Conservation (phyloP, 192 early-diverging fungal genomes). For the Podila epicladia region DNA sequence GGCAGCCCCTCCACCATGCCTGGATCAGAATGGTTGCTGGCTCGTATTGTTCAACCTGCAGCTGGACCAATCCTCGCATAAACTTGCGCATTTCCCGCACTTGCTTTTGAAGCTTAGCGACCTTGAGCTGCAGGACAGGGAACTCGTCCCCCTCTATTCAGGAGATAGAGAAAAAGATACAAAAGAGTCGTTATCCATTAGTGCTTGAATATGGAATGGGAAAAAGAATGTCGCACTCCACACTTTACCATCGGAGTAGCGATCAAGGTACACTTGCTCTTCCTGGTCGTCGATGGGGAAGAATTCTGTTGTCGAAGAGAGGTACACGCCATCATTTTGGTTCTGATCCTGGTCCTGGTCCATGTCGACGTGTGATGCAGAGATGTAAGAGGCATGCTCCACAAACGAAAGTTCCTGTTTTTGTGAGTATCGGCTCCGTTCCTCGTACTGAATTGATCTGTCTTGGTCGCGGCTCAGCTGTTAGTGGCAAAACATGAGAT, state of each 20-base stretch:
- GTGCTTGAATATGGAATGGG: neutral
- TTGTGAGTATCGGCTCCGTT: constrained; percentile 11
- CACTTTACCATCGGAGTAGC: constrained; percentile 40
- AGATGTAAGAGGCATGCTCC: constrained; percentile 28
- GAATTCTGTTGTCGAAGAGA: constrained; percentile 44
- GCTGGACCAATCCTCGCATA: constrained; percentile 42
- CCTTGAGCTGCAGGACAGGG: constrained; percentile 36
- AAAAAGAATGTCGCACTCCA: neutral
- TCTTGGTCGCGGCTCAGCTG: neutral
- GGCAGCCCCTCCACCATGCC: constrained; percentile 50
- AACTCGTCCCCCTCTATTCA: constrained; percentile 33
- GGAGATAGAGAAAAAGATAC: neutral
- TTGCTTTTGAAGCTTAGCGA: constrained; percentile 45
- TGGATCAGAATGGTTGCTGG: constrained; percentile 51
- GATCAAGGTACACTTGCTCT: constrained; percentile 44
- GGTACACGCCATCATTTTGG: constrained; percentile 24
- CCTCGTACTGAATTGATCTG: constrained; percentile 4
- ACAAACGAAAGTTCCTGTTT: constrained; percentile 35
- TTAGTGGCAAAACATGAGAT: too few relatives aligned
- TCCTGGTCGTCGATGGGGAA: constrained; percentile 48
- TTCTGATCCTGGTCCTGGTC: constrained; percentile 5
- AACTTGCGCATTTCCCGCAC: constrained; percentile 51
- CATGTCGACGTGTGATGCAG: constrained; percentile 5
- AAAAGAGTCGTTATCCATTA: neutral
- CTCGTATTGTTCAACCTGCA: constrained; percentile 48